phyloP scores from a whole-genome alignment of 306 rosid genomes.

The Vigna nakashimae region DNA sequence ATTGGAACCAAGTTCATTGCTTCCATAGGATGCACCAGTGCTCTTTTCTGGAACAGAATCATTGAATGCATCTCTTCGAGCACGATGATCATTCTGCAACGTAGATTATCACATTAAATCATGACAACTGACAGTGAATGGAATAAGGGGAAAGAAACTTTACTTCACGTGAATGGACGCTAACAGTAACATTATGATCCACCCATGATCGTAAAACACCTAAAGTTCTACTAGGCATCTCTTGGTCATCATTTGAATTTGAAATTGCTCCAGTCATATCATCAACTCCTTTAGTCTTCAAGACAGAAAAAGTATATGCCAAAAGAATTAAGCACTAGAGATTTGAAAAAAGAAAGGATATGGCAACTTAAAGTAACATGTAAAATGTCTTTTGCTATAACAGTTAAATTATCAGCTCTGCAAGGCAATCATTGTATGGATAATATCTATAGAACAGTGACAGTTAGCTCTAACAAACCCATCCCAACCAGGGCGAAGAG shows the following conservation, averaged over 20 bases:
- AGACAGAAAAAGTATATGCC: slow-evolving; percentile 26
- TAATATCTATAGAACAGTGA: neutral
- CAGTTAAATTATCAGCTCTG: neutral
- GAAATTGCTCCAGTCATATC: slow-evolving; percentile 58
- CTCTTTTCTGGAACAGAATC: slow-evolving; percentile 69
- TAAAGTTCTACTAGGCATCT: slow-evolving; percentile 54
- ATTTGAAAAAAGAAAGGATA: neutral
- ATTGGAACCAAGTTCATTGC: slow-evolving; percentile 61
- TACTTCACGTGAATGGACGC: slow-evolving; percentile 45
- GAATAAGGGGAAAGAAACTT: slow-evolving; percentile 15
- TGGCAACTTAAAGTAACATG: slow-evolving; percentile 10
- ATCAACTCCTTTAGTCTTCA: slow-evolving; percentile 66
- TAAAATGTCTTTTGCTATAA: neutral
- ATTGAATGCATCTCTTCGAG: slow-evolving; percentile 53
- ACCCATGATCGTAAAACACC: slow-evolving; percentile 60
- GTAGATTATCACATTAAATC: slow-evolving; percentile 21
- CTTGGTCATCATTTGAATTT: slow-evolving; percentile 57
- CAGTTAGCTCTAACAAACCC: neutral
- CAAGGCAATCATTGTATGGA: neutral
- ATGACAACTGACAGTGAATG: slow-evolving; percentile 29
- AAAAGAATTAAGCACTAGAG: slow-evolving; percentile 30
- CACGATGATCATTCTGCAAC: slow-evolving; percentile 61
- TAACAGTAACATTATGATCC: slow-evolving; percentile 48
- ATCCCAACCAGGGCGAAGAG: slow-evolving; percentile 2
- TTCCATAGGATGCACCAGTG: slow-evolving; percentile 53